Conservation (phyloP, 108 stramenopile genomes). For the Cyclotella kingstonii region DNA sequence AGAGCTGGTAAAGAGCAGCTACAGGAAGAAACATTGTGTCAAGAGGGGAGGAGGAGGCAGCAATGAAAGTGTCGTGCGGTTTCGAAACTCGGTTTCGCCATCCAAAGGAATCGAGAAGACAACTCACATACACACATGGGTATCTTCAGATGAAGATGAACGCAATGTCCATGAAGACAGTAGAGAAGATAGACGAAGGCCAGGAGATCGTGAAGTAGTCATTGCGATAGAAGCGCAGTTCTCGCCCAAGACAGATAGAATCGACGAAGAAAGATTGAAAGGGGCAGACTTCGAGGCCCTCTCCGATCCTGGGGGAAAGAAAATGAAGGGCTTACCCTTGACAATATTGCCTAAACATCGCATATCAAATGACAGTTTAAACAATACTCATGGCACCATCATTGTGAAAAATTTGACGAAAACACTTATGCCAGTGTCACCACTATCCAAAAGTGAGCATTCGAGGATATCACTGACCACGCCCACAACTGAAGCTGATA, state of each 20-base stretch:
- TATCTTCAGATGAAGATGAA: neutral
- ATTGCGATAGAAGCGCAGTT: slow-evolving; percentile 11
- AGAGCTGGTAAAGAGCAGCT: slow-evolving; percentile 33
- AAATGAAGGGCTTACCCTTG: neutral
- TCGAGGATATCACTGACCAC: neutral
- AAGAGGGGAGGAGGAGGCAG: neutral
- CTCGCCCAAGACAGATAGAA: neutral
- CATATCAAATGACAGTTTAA: no score
- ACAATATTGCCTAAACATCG: no score
- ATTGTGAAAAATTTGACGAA: no score
- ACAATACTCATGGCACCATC: no score
- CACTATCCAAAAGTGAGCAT: no score
- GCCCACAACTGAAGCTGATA: neutral
- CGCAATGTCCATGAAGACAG: no score
- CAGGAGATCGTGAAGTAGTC: no score
- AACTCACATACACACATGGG: neutral
- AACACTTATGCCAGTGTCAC: no score
- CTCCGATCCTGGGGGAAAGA: slow-evolving; percentile 7
- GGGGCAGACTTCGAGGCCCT: neutral
- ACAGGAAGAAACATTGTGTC: slow-evolving; percentile 8
- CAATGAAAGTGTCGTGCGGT: neutral
- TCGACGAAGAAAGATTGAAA: neutral
- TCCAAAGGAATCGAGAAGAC: neutral
- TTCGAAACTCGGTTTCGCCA: neutral
- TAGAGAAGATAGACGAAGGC: no score